Conservation (phyloP, 441 rosid genomes). For the Kokia cookei region DNA sequence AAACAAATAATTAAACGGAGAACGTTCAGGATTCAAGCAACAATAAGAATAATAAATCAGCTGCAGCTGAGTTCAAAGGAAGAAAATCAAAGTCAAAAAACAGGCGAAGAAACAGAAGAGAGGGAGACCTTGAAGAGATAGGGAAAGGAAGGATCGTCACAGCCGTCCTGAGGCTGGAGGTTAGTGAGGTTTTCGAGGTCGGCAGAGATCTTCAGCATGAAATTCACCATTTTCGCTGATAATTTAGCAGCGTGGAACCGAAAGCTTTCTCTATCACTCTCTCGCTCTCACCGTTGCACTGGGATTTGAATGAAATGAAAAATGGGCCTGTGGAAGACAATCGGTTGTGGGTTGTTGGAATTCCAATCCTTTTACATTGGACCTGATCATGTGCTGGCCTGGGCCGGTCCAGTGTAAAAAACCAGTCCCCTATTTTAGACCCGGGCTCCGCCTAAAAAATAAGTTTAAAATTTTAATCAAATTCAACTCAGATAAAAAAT, state of each 20-base stretch:
- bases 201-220: conserved; percentile 65
- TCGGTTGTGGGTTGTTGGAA: background rate
- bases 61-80: background rate
- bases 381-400: too few species aligned
- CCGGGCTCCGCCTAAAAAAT: too few species aligned
- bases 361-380: background rate
- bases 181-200: conserved; percentile 76
- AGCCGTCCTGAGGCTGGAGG: conserved; percentile 79
- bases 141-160: conserved; percentile 69
- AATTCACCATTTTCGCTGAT: conserved; percentile 66
- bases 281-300: background rate
- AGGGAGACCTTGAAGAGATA: conserved; percentile 72
- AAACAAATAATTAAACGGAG: background rate
- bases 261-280: conserved; percentile 6
- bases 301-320: background rate
- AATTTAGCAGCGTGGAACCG: background rate
- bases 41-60: background rate
- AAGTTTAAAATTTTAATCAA: too few species aligned
- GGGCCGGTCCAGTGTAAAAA: too few species aligned
- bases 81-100: background rate
- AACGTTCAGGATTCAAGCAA: background rate
- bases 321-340: background rate
- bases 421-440: too few species aligned
- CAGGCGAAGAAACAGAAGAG: background rate
- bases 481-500: too few species aligned